A percentile compares a stretch with the other conserved stretches of the same genome.
phyloP scores from a whole-genome alignment of 2,329 filamentous ascomycete species.

The Emericellopsis atlantica region DNA sequence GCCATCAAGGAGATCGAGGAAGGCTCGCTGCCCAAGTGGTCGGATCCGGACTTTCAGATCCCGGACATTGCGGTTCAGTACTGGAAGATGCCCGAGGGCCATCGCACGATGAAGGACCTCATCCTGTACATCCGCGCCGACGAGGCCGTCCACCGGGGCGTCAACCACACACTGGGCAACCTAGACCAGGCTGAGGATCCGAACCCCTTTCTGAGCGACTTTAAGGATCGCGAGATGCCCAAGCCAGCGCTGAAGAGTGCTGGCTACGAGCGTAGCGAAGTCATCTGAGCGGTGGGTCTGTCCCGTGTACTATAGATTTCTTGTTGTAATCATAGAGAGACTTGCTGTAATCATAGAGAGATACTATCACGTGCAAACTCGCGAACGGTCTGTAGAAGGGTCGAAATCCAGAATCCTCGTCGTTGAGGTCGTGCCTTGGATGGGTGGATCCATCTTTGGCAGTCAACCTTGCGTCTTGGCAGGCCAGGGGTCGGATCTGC shows the following conservation, averaged over 20 bases:
- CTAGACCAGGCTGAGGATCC: slow-evolving; percentile 75
- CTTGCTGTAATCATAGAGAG: too few species aligned
- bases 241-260: slow-evolving; percentile 51
- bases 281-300: slow-evolving; percentile 35
- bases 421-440: too few species aligned
- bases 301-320: too few species aligned
- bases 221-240: slow-evolving; percentile 57
- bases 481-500: too few species aligned
- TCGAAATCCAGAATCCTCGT: too few species aligned
- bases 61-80: slow-evolving; percentile 84
- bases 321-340: too few species aligned
- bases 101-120: slow-evolving; percentile 73
- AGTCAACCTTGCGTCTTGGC: too few species aligned
- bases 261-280: slow-evolving; percentile 77
- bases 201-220: slow-evolving; percentile 81
- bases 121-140: slow-evolving; percentile 83
- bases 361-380: too few species aligned
- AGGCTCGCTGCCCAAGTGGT: slow-evolving; percentile 76
- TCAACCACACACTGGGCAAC: slow-evolving; percentile 91
- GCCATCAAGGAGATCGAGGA: slow-evolving; percentile 77
- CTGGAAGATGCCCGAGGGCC: slow-evolving; percentile 84
- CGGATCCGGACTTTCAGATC: slow-evolving; percentile 53
- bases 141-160: slow-evolving; percentile 81
- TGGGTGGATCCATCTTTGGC: too few species aligned
- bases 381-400: too few species aligned